Conservation (phyloP, 306 rosid genomes). For the Trifolium pratense region DNA sequence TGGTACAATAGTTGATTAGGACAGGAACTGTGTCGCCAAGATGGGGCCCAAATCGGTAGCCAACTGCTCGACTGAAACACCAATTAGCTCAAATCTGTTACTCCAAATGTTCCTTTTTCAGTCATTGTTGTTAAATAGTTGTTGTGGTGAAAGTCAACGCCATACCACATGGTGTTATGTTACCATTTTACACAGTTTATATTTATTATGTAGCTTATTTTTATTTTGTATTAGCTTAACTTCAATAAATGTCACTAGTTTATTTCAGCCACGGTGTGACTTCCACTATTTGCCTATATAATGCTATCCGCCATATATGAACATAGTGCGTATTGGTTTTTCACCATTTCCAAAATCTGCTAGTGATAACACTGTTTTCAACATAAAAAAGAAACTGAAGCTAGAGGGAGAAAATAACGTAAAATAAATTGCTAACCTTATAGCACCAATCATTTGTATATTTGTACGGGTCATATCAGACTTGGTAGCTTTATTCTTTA, state of each 20-base stretch:
- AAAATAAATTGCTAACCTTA: constrained; percentile 63
- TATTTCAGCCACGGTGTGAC: neutral
- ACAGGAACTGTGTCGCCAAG: constrained; percentile 92
- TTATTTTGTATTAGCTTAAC: neutral
- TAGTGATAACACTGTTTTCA: neutral
- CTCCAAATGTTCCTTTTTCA: constrained; percentile 21
- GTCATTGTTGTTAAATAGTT: neutral
- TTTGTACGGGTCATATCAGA: constrained; percentile 87
- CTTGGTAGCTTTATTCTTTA: constrained; percentile 70
- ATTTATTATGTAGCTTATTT: neutral
- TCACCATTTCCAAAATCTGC: neutral
- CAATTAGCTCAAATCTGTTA: constrained; percentile 41
- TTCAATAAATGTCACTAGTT: neutral
- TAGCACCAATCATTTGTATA: constrained; percentile 98
- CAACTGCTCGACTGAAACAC: constrained; percentile 90
- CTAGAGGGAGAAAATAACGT: neutral
- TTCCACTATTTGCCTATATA: constrained; percentile 13
- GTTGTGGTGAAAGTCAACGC: neutral
- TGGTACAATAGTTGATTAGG: constrained; percentile 79
- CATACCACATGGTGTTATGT: neutral
- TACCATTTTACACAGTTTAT: neutral
- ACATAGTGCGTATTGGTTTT: neutral
- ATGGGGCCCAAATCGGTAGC: constrained; percentile 95
- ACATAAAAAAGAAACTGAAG: constrained; percentile 1
- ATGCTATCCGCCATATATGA: neutral